Evolutionary conservation across 2,329 filamentous ascomycete species (phyloP).

Genomic region (Arachnomyces sp.): DNA sequence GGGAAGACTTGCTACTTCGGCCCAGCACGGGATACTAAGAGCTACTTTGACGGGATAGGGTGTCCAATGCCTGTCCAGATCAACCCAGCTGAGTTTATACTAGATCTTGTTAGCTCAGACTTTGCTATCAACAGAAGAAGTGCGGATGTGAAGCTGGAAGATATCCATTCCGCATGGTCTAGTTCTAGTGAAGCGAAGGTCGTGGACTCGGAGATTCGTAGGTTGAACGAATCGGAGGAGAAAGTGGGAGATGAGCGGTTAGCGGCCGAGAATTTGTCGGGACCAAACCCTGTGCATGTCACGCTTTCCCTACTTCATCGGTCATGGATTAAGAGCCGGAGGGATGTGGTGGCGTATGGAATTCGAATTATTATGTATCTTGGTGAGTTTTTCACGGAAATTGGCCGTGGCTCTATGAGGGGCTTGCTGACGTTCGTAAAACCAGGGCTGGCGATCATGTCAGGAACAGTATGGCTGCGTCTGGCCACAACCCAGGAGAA

Average conservation of each 20-base stretch:
- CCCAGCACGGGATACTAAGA: slow-evolving; percentile 46
- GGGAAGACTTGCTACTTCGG: slow-evolving; percentile 70
- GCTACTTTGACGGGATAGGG: slow-evolving; percentile 56
- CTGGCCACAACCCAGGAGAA: slow-evolving; percentile 59
- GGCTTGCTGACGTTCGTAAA: slow-evolving; percentile 5
- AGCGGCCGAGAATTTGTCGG: slow-evolving; percentile 12
- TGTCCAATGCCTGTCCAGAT: slow-evolving; percentile 58
- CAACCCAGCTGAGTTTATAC: slow-evolving; percentile 72
- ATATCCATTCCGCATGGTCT: slow-evolving; percentile 50
- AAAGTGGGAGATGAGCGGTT: slow-evolving; percentile 9
- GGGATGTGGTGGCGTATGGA: slow-evolving; percentile 75
- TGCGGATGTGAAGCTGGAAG: slow-evolving; percentile 41
- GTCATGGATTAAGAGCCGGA: slow-evolving; percentile 73
- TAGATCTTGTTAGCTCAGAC: slow-evolving; percentile 71
- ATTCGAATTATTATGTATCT: slow-evolving; percentile 78
- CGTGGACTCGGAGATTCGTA: slow-evolving; percentile 23
- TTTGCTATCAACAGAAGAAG: slow-evolving; percentile 48
- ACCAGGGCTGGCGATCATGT: slow-evolving; percentile 66
- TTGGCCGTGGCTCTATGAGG: slow-evolving; percentile 9
- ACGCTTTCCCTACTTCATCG: slow-evolving; percentile 63
- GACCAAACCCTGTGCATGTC: slow-evolving; percentile 38
- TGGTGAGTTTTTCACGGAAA: slow-evolving; percentile 30
- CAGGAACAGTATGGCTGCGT: slow-evolving; percentile 80
- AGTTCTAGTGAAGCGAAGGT: slow-evolving; percentile 36
- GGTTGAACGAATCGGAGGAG: slow-evolving; percentile 12